A percentile compares a stretch with the other conserved stretches of the same genome.
phyloP scores from a whole-genome alignment of 345 rosid species.

The Eutrema heterophyllum region DNA sequence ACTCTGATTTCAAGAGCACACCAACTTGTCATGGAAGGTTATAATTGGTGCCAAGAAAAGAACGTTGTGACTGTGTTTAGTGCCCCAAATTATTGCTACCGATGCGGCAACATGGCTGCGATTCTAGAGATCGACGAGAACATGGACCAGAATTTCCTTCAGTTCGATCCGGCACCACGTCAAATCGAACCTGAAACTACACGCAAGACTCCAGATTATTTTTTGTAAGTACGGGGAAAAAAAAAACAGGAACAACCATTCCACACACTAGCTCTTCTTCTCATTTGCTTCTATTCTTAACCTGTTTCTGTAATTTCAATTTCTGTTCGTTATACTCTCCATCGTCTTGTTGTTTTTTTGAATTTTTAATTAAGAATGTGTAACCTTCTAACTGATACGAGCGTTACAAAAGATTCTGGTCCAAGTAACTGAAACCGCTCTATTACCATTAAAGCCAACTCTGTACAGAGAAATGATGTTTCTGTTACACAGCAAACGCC shows the following conservation, averaged over 20 bases:
- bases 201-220: conserved; percentile 96
- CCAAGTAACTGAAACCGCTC: background rate
- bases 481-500: background rate
- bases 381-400: background rate
- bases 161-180: conserved; percentile 92
- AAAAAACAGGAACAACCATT: background rate
- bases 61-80: conserved; percentile 95
- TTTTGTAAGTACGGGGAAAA: conserved; percentile 52
- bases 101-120: conserved; percentile 98
- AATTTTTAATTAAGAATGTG: background rate
- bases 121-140: conserved; percentile 91
- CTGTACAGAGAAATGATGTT: background rate
- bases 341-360: background rate
- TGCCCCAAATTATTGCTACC: conserved; percentile 92
- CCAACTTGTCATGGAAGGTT: conserved; percentile 97
- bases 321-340: conserved; percentile 1
- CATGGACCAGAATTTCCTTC: conserved; percentile 94
- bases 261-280: background rate
- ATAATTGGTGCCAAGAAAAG: conserved; percentile 94
- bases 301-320: background rate
- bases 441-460: background rate
- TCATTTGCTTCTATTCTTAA: conserved; percentile 1
- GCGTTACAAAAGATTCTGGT: conserved; percentile 1
- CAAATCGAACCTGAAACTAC: conserved; percentile 92
- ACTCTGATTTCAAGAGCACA: conserved; percentile 88